phyloP scores from a whole-genome alignment of 371 early-diverging fungal genomes.

The Lichtheimia hyalospora region DNA sequence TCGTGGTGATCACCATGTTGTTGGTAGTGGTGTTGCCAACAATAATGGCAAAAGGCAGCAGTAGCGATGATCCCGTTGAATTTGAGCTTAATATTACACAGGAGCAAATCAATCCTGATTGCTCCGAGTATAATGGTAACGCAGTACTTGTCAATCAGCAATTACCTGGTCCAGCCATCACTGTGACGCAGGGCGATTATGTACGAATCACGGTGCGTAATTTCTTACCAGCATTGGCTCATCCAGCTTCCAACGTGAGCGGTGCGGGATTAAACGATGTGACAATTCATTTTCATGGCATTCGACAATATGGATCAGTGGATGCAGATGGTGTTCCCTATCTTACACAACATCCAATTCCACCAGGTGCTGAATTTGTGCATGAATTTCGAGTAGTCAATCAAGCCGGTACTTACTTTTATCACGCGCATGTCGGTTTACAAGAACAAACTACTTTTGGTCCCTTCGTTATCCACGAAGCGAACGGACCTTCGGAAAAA shows the following conservation, averaged over 20 bases:
- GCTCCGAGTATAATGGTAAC: conserved; percentile 26
- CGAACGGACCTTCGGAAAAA: conserved; percentile 11
- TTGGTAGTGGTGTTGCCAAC: background rate
- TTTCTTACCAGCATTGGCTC: conserved; percentile 3
- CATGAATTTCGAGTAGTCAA: conserved; percentile 47
- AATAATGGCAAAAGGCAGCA: too few species aligned
- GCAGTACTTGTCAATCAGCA: conserved; percentile 43
- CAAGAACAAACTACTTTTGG: conserved; percentile 51
- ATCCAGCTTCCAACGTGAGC: background rate
- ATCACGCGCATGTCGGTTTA: conserved; percentile 51
- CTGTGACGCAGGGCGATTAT: conserved; percentile 38
- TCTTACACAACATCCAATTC: conserved; percentile 60
- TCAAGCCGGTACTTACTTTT: conserved; percentile 59
- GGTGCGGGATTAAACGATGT: conserved; percentile 24
- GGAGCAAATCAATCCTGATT: conserved; percentile 31
- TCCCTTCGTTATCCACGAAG: conserved; percentile 46
- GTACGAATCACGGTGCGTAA: conserved; percentile 46
- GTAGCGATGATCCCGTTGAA: too few species aligned
- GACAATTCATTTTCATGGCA: conserved; percentile 49
- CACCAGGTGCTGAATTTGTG: conserved; percentile 46
- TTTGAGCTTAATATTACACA: conserved; percentile 39
- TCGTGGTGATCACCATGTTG: background rate
- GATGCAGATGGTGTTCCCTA: conserved; percentile 61
- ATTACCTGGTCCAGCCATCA: conserved; percentile 52
- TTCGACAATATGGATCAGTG: conserved; percentile 36